Base-by-base conservation (phyloP, 2,329 filamentous ascomycete species). In the Colletotrichum australisinense region DNA sequence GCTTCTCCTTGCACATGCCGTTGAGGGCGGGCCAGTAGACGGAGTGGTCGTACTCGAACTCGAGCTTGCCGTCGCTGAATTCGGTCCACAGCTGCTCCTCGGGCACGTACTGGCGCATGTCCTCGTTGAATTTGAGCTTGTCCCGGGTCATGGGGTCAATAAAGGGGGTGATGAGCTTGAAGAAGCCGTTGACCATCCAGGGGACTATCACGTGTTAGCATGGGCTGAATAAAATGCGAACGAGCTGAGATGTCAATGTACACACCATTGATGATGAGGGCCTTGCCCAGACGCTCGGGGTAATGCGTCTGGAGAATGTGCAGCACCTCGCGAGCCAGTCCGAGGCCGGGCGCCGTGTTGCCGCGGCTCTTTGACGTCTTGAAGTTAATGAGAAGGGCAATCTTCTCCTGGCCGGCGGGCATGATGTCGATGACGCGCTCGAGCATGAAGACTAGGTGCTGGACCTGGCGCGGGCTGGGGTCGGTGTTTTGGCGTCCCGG, bases 101-200 rank as follows among this genome's bases (percentile, higher is more conserved):
- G 5, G 95, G 95, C 24, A 99, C 93, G 81, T 95, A 95, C 77
- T 93, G 87, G 77, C 88, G 89, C 86, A 98, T 92, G 80, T 97
- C 93, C 82, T 98, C 95, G 86, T 98, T 98, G 88, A 98, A 98
- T 86, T 97, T 97, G 86, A 99, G 92, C 88, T 99, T 99, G 80
- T 97, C 92, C 72, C 94, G 92, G 11, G 97, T 99, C 78, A 95
- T 86, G 8, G 97, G 97, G 83, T 99, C 97, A 84, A 99, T 98
- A 84, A 99, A 98, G 52, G 96, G 95, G 5, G 92, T 95, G 84
- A 99, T 95, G 78, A 98, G 86, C 84, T 97, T 98, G 89, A 98
- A 97, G 88, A 99, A 99, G 63, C 94, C 94, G 83, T 91, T 93
- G 74, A 98, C 94, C 75, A 97, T 89, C 91, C 94, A 98, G 0